These are phyloP conservation scores for Pythium rhizo-oryzae DNA, from an alignment of 352 stramenopile genomes.

Conservation along the genomic window DNA sequence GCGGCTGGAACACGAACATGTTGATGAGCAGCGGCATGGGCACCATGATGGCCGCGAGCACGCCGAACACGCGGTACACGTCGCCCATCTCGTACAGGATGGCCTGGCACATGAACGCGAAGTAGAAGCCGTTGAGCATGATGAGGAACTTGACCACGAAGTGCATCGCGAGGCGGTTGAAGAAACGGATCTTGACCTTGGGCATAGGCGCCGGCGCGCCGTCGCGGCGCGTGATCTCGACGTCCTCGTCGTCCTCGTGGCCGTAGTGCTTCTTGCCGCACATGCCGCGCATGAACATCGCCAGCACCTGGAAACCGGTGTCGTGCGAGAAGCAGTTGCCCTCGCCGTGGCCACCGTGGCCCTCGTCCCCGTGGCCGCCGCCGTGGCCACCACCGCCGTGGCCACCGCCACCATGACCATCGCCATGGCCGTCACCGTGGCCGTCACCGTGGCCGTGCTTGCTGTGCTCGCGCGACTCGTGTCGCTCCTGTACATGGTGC, in stretches of 20 bases:
- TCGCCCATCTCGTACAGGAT: conserved; percentile 24
- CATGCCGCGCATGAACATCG: conserved; percentile 17
- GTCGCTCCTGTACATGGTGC: conserved; percentile 22
- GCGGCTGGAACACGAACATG: conserved; percentile 57
- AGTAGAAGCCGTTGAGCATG: conserved; percentile 31
- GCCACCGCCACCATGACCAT: conserved; percentile 7
- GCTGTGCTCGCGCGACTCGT: conserved; percentile 16
- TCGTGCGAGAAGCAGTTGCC: conserved; percentile 25
- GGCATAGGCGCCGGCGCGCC: conserved; percentile 7
- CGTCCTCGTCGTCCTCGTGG: conserved; percentile 16
- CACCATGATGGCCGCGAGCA: conserved; percentile 20
- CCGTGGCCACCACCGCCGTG: conserved; percentile 4
- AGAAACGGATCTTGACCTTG: conserved; percentile 28
- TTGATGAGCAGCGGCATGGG: conserved; percentile 54
- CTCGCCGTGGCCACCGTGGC: conserved; percentile 12
- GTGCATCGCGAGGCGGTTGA: conserved; percentile 23
- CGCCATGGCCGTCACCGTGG: background rate
- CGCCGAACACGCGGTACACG: conserved; percentile 9
- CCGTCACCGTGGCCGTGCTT: conserved; percentile 4
- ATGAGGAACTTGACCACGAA: conserved; percentile 27
- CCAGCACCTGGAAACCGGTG: conserved; percentile 22
- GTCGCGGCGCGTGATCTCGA: background rate
- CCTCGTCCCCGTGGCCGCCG: conserved; percentile 4
- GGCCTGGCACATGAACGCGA: conserved; percentile 26
- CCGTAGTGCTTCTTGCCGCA: conserved; percentile 18